Evolutionary conservation across 148 eudicot species (phyloP).

Genomic region (Dysphania ambrosioides): DNA sequence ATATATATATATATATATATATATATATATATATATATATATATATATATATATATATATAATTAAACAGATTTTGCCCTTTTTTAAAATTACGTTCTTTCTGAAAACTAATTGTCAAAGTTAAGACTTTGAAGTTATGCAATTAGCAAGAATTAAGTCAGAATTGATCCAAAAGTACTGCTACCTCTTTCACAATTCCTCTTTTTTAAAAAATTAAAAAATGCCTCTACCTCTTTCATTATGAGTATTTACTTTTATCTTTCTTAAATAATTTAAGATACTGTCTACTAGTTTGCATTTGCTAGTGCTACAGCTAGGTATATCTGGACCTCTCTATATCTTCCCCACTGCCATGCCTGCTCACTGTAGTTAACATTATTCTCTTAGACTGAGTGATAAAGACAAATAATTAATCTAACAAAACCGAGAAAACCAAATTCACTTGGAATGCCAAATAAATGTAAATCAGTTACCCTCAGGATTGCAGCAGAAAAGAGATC

Average conservation of each 20-base stretch:
- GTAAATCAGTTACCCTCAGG: slow-evolving; percentile 51
- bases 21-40: no score
- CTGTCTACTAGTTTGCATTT: background rate
- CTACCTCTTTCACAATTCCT: no score
- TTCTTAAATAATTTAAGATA: background rate
- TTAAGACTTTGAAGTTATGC: no score
- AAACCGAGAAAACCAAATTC: background rate
- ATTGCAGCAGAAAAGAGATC: slow-evolving; percentile 70
- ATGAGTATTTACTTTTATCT: no score
- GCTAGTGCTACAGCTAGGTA: background rate
- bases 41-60: no score
- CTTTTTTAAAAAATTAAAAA: no score
- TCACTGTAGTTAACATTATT: background rate
- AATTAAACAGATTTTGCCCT: no score
- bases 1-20: no score
- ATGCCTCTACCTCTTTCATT: background rate
- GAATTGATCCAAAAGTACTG: no score
- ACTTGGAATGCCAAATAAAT: background rate
- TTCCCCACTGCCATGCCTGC: background rate
- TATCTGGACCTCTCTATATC: background rate
- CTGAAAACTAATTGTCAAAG: no score
- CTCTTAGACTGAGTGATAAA: background rate
- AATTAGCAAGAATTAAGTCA: no score
- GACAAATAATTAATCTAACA: background rate
- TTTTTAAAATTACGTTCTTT: no score